Evolutionary conservation across 2,329 filamentous ascomycete species (phyloP), one percentile per base, ranked within the genome.

Genomic region (Penicillium sp.): DNA sequence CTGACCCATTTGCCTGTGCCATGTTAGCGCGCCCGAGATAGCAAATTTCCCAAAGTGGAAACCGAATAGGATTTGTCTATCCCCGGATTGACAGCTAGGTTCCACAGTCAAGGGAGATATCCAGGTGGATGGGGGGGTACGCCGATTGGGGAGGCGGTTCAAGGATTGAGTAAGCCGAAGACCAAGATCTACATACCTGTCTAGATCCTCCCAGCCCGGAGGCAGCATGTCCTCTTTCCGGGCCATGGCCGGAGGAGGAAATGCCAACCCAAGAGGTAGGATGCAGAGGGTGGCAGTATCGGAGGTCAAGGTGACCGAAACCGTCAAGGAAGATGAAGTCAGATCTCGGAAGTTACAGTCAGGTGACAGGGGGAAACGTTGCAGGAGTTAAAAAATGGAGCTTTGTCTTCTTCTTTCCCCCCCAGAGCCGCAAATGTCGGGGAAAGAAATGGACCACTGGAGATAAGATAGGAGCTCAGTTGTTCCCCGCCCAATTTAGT

Each of bases 11-110:
- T 78, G 76, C 66, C 76, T 78, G 61, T 58, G 49, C 34, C 90
- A 83, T 59, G 68, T 71, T 62, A 72, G 71, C 62, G 56, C 62
- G 58, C 1, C 26, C 16, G 36, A 34, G 18, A 19, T 16, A 2
- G 10, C 18, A 42, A 45, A n/a, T 57, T 90, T 90, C 78, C 94
- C 89, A 80, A 90, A 95, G 71, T 6, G 57, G 57, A 55, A 61
- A 58, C 53, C 44, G 89, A 86, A 53, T 57, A 53, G 16, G 91
- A 90, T 72, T 89, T 47, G 26, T 32, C 29, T 9, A 38, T 38
- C 27, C 14, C 27, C 38, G 14, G 36, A 14, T 42, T 32, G 47
- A 42, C 35, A 23, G 9, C 29, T 18, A 40, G 57, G 61, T 61
- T 61, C 61, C 59, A 63, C 61, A 61, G 39, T 19, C 44, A 43